A percentile compares a stretch with the other conserved stretches of the same genome.
Conservation (phyloP, 116 monocot genomes). For the Iris pallida region DNA sequence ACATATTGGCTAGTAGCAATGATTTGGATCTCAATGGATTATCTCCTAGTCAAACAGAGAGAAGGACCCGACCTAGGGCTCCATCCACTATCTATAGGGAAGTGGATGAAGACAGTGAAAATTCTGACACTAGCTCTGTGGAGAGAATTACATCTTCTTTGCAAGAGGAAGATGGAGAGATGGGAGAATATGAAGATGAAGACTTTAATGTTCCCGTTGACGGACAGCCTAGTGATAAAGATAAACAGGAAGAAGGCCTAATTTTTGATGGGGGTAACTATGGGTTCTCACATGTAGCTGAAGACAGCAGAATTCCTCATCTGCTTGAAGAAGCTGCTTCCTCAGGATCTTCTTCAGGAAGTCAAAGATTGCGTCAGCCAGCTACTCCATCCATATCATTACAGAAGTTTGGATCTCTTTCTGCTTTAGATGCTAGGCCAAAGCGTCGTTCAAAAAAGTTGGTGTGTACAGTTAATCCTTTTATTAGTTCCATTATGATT, state of each 20-base stretch:
- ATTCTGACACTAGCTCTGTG: constrained; percentile 67
- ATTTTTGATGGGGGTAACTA: constrained; percentile 40
- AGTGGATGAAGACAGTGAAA: constrained; percentile 68
- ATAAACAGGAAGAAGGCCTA: constrained; percentile 50
- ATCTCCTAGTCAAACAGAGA: constrained; percentile 44
- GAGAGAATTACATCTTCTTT: constrained; percentile 47
- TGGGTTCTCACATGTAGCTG: constrained; percentile 39
- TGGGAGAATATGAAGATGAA: constrained; percentile 76
- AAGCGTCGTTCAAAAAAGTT: constrained; percentile 30
- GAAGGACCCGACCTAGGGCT: constrained; percentile 39
- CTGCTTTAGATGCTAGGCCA: constrained; percentile 80
- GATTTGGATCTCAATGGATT: constrained; percentile 29
- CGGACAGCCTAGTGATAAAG: constrained; percentile 34
- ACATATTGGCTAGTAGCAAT: constrained; percentile 37
- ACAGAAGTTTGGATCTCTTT: constrained; percentile 86
- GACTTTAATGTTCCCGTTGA: constrained; percentile 45
- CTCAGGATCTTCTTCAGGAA: constrained; percentile 75
- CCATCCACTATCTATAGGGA: constrained; percentile 51
- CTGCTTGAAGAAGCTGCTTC: constrained; percentile 69
- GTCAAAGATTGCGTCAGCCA: constrained; percentile 43
- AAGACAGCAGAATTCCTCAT: constrained; percentile 25
- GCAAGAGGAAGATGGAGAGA: constrained; percentile 66
- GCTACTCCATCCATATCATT: constrained; percentile 61
- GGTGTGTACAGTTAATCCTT: constrained; percentile 26
- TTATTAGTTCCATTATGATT: background rate